Conservation (phyloP, 192 early-diverging fungal species). For the Backusella liffmaniae region DNA sequence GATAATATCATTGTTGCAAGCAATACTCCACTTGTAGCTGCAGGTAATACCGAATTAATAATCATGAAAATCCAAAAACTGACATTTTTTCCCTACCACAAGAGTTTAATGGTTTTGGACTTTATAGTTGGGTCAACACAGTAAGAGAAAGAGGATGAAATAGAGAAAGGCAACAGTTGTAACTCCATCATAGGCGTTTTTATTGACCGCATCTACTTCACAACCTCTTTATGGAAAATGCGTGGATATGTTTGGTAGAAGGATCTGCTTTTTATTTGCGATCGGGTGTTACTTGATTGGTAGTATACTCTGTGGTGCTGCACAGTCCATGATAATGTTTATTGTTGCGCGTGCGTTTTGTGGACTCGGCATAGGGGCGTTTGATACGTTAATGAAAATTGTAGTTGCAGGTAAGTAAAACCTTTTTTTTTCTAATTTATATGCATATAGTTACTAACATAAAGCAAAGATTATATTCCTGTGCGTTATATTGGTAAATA, state of each 20-base stretch:
- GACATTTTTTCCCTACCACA: neutral
- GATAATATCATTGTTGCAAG: constrained; percentile 33
- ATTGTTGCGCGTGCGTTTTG: constrained; percentile 52
- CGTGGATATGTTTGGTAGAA: constrained; percentile 48
- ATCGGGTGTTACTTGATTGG: constrained; percentile 77
- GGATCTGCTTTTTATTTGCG: constrained; percentile 63
- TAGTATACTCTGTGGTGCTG: constrained; percentile 66
- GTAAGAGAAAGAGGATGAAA: neutral
- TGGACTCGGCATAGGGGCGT: constrained; percentile 54
- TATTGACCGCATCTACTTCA: constrained; percentile 43
- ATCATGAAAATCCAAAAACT: neutral
- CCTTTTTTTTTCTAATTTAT: neutral
- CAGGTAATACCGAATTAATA: constrained; percentile 19
- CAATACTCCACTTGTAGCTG: constrained; percentile 27
- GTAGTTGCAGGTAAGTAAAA: constrained; percentile 38
- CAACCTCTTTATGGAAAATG: constrained; percentile 51
- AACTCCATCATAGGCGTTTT: constrained; percentile 32
- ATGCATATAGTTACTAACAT: neutral
- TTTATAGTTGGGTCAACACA: constrained; percentile 34
- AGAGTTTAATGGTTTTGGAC: constrained; percentile 32
- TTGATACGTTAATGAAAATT: constrained; percentile 48
- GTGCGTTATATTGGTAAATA: constrained; percentile 33
- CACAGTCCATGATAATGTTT: constrained; percentile 54
- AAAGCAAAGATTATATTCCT: constrained; percentile 31
- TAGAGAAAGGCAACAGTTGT: too few species aligned